These are phyloP conservation scores for Rhododendron henanense DNA, from an alignment of 148 eudicot species.

Conservation along the genomic window DNA sequence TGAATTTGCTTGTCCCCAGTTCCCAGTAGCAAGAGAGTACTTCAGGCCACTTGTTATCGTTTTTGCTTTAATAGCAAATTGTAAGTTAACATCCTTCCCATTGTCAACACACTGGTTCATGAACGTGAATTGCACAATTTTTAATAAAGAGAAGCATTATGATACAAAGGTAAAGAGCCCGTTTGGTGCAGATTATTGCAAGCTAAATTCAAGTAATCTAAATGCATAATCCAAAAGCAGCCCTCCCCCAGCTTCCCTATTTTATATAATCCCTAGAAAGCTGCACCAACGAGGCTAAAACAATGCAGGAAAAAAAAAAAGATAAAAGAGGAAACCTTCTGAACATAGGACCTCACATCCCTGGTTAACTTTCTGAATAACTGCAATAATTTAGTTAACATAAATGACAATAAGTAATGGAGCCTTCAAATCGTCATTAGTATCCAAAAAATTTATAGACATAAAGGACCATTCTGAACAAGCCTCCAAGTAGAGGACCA, in stretches of 20 bases:
- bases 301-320: background rate
- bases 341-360: constrained; percentile 91
- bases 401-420: background rate
- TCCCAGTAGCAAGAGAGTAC: constrained; percentile 94
- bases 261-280: background rate
- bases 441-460: background rate
- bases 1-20: constrained; percentile 97
- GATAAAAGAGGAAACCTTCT: constrained; percentile 42
- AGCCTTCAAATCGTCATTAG: background rate
- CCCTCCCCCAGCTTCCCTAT: background rate
- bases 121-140: background rate
- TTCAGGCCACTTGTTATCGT: constrained; percentile 95
- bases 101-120: constrained; percentile 59
- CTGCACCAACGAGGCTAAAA: background rate
- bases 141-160: background rate
- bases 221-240: background rate
- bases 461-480: constrained; percentile 61
- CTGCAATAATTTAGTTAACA: constrained; percentile 25
- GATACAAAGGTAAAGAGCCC: background rate
- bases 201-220: background rate
- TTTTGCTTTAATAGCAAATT: constrained; percentile 94
- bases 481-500: constrained; percentile 90
- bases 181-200: background rate
- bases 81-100: constrained; percentile 89
- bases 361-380: constrained; percentile 88